phyloP scores from a whole-genome alignment of 1,284 basidiomycete species.

The Grifola frondosa region DNA sequence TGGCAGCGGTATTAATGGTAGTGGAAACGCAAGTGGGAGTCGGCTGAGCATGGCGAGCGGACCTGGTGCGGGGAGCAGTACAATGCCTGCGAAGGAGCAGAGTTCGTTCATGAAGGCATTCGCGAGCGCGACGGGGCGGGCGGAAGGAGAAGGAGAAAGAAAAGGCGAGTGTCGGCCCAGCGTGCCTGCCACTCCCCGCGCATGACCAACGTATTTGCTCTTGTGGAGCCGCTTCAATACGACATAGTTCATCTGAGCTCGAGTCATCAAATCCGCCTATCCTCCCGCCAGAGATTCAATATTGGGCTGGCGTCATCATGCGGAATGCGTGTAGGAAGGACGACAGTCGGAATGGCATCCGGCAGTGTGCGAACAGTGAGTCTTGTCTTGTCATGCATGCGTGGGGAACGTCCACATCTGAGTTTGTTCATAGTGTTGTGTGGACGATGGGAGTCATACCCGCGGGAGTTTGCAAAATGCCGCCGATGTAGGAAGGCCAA shows the following conservation, averaged over 20 bases:
- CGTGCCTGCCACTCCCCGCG: conserved; percentile 41
- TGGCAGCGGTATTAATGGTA: no score
- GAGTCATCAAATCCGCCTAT: conserved; percentile 68
- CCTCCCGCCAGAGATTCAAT: conserved; percentile 91
- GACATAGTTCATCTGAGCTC: conserved; percentile 79
- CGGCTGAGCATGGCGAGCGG: background rate
- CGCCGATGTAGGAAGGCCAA: conserved; percentile 95
- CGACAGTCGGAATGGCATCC: conserved; percentile 86
- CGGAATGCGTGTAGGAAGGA: conserved; percentile 98
- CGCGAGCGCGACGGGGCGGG: conserved; percentile 30
- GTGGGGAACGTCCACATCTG: background rate
- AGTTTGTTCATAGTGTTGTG: conserved; percentile 70
- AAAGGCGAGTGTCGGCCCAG: conserved; percentile 4
- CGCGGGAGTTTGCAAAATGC: conserved; percentile 97
- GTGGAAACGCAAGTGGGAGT: conserved; percentile 4
- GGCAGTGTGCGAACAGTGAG: conserved; percentile 96
- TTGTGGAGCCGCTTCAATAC: conserved; percentile 96
- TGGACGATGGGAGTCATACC: conserved; percentile 91
- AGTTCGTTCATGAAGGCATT: conserved; percentile 34
- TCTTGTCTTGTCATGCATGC: conserved; percentile 19
- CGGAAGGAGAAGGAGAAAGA: conserved; percentile 37
- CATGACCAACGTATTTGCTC: conserved; percentile 89
- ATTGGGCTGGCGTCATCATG: conserved; percentile 99
- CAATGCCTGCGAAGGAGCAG: conserved; percentile 25
- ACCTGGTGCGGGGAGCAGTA: conserved; percentile 1